Conservation (phyloP, 768 basidiomycete genomes). For the Dacryopinax spathularia region DNA sequence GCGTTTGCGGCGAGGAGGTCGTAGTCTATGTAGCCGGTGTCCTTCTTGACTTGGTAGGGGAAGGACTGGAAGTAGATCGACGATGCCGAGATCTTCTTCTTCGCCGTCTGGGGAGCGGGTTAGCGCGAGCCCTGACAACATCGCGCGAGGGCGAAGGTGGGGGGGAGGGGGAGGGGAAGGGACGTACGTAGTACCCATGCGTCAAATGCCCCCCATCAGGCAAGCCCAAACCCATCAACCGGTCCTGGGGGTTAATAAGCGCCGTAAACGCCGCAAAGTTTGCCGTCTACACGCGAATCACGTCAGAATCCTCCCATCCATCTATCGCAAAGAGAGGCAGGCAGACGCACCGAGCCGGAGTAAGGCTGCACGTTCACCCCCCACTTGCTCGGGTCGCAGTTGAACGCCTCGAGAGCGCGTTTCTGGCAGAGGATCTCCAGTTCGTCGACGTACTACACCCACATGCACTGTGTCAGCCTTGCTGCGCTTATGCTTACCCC, state of each 20-base stretch:
- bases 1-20: conserved; percentile 64
- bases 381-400: conserved; percentile 85
- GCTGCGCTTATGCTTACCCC: background rate
- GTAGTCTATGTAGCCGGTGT: conserved; percentile 85
- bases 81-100: conserved; percentile 99
- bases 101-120: conserved; percentile 53
- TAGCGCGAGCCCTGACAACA: background rate
- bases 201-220: conserved; percentile 96
- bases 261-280: conserved; percentile 97
- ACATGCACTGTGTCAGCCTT: background rate
- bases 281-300: conserved; percentile 44
- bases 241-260: conserved; percentile 89
- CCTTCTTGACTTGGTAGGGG: conserved; percentile 73
- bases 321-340: background rate
- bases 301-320: background rate
- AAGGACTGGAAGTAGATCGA: conserved; percentile 99
- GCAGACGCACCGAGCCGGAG: conserved; percentile 65
- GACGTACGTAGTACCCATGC: conserved; percentile 84
- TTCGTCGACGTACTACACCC: conserved; percentile 62
- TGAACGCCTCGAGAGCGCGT: conserved; percentile 90
- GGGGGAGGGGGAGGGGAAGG: background rate
- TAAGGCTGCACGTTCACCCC: conserved; percentile 99
- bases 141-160: no score
- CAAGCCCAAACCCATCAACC: conserved; percentile 96
- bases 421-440: conserved; percentile 89